phyloP scores from a whole-genome alignment of 148 eudicot species.

The Fagopyrum homotropicum region DNA sequence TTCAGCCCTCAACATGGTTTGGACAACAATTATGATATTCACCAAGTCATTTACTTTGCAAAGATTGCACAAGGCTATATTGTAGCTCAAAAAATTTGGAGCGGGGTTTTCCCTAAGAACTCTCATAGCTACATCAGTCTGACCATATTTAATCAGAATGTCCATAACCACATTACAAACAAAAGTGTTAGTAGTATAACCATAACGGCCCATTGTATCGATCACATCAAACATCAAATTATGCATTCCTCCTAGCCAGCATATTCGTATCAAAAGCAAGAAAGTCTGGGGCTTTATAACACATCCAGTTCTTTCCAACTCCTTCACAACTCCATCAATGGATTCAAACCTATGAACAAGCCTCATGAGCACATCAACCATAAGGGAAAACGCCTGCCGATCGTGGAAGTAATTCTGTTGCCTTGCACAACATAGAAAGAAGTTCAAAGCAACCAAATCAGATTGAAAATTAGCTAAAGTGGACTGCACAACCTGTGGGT shows the following conservation, averaged over 20 bases:
- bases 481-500: slow-evolving; percentile 30
- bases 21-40: slow-evolving; percentile 25
- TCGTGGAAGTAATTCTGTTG: slow-evolving; percentile 45
- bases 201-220: slow-evolving; percentile 30
- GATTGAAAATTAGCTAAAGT: slow-evolving; percentile 36
- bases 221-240: slow-evolving; percentile 30
- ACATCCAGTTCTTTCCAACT: slow-evolving; percentile 28
- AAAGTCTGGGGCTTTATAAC: slow-evolving; percentile 39
- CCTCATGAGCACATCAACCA: slow-evolving; percentile 30
- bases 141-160: slow-evolving; percentile 32
- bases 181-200: slow-evolving; percentile 36
- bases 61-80: slow-evolving; percentile 37
- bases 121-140: slow-evolving; percentile 23
- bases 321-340: slow-evolving; percentile 18
- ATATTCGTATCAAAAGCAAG: slow-evolving; percentile 39
- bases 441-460: slow-evolving; percentile 40
- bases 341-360: slow-evolving; percentile 22
- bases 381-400: slow-evolving; percentile 22
- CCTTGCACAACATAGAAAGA: slow-evolving; percentile 51
- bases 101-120: slow-evolving; percentile 21
- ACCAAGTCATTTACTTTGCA: slow-evolving; percentile 35
- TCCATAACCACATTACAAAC: slow-evolving; percentile 40
- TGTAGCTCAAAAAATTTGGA: slow-evolving; percentile 38
- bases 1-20: slow-evolving; percentile 31
- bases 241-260: slow-evolving; percentile 40